phyloP scores from a whole-genome alignment of 169 alveolate genomes.

The Babesia microti region DNA sequence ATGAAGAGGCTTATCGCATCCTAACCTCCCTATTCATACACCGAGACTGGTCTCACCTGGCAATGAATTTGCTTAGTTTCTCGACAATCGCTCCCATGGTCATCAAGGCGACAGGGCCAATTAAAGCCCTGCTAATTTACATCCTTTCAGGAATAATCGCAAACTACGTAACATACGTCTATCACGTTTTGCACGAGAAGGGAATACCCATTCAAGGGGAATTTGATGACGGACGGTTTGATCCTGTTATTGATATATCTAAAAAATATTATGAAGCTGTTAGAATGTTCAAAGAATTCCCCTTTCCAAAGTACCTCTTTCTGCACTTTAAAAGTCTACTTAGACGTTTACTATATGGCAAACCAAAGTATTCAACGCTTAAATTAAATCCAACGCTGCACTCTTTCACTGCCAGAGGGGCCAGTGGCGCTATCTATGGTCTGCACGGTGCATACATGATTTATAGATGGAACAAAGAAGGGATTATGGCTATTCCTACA shows the following conservation, averaged over 20 bases:
- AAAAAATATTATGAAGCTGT: too few species aligned
- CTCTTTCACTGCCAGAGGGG: too few species aligned
- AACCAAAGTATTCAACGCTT: too few species aligned
- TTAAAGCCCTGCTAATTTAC: slow-evolving; percentile 10
- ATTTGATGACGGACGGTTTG: too few species aligned
- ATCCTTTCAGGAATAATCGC: slow-evolving; percentile 25
- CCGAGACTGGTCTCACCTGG: slow-evolving; percentile 25
- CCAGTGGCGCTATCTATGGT: slow-evolving; percentile 40
- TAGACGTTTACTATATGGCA: too few species aligned
- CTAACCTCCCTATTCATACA: slow-evolving; percentile 39
- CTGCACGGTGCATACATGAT: slow-evolving; percentile 46
- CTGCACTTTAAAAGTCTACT: too few species aligned
- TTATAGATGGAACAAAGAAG: too few species aligned
- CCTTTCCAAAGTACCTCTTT: too few species aligned
- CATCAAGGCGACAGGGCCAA: slow-evolving; percentile 13
- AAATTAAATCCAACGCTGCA: too few species aligned
- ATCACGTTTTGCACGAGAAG: slow-evolving; percentile 27
- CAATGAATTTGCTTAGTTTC: slow-evolving; percentile 23
- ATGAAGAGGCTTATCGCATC: slow-evolving; percentile 29
- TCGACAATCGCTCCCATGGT: slow-evolving; percentile 21
- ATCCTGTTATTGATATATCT: too few species aligned
- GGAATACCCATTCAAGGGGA: slow-evolving; percentile 49
- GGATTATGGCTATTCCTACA: slow-evolving; percentile 16
- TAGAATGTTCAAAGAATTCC: too few species aligned
- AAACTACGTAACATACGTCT: slow-evolving; percentile 39